Evolutionary conservation across 306 rosid species (phyloP), one percentile per base, ranked within the genome.

Genomic region (Corylus avellana): DNA sequence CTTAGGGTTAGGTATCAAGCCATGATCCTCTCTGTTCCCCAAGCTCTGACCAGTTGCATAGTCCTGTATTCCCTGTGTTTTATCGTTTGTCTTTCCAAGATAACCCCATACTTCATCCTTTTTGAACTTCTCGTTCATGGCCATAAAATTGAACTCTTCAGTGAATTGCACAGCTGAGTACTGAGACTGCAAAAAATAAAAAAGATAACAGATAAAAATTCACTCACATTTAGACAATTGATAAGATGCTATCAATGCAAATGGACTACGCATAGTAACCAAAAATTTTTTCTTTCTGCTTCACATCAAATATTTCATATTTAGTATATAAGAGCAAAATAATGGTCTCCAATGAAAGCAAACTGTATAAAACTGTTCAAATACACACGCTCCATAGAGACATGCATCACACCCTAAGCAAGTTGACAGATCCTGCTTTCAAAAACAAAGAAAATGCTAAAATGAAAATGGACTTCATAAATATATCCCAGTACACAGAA

Each of bases 61-160:
- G 46, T 71, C 84, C 70, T 85, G 84, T 42, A 35, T 72, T 75
- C 85, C 80, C 50, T 76, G 87, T 66, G 64, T 56, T 74, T 63
- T 82, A 77, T 79, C 76, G 29, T 87, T 78, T 47, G 79, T 81
- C 79, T 84, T 86, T 68, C 93, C 93, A 50, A 89, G 95, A 70
- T 84, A 85, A 64, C 91, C 90, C 94, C 93, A 91, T 18, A 91
- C 89, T 86, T 90, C 94, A 83, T 93, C 93, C 85, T 91, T 90
- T 48, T 85, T 93, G 86, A 90, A 91, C 87, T 90, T 91, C 77
- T 93, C 92, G 55, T 93, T 88, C 98, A 93, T 93, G 76, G 97
- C 93, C 46, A 18, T 85, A 85, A 93, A 91, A 84, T 93, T 93
- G 80, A 91, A 93, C 78, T 93, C 98, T 83, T 91, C 97, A 47